These are phyloP conservation scores for Talaromyces piceae DNA, from an alignment of 2,329 filamentous ascomycete species.

Conservation along the genomic window DNA sequence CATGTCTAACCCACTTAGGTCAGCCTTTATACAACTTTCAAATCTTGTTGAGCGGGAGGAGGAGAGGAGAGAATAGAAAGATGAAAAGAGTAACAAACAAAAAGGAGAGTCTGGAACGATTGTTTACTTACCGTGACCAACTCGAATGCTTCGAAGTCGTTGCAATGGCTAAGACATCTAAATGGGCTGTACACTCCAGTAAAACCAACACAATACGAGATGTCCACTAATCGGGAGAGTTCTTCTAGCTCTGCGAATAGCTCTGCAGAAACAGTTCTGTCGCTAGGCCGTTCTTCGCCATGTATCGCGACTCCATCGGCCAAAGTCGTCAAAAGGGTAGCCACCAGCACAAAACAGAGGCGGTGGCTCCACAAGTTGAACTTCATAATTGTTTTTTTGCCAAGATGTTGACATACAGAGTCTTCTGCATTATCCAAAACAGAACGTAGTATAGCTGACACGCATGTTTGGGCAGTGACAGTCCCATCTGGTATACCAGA, in stretches of 20 bases:
- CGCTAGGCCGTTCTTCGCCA: background rate
- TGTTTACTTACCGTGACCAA: slow-evolving; percentile 54
- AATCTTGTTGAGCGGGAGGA: too few relatives aligned
- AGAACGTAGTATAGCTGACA: background rate
- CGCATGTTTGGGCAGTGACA: background rate
- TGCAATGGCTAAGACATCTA: slow-evolving; percentile 73
- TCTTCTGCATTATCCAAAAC: background rate
- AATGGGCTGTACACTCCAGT: slow-evolving; percentile 80
- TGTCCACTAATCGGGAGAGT: slow-evolving; percentile 83
- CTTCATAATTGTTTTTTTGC: background rate
- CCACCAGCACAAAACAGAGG: background rate
- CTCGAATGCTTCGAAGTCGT: slow-evolving; percentile 72
- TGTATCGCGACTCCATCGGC: background rate
- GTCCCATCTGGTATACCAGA: background rate
- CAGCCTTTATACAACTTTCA: background rate
- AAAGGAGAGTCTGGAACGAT: too few relatives aligned
- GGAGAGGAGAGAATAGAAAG: background rate
- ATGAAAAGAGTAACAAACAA: background rate
- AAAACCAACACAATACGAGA: slow-evolving; percentile 84
- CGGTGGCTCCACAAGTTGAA: too few relatives aligned
- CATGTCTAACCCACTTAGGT: slow-evolving; percentile 52
- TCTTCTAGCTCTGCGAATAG: slow-evolving; percentile 82
- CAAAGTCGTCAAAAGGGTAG: background rate
- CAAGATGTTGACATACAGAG: too few relatives aligned
- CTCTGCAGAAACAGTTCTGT: slow-evolving; percentile 43